Conservation (phyloP, 1,139 yeast genomes). For the Debaryomycetaceae sp. region DNA sequence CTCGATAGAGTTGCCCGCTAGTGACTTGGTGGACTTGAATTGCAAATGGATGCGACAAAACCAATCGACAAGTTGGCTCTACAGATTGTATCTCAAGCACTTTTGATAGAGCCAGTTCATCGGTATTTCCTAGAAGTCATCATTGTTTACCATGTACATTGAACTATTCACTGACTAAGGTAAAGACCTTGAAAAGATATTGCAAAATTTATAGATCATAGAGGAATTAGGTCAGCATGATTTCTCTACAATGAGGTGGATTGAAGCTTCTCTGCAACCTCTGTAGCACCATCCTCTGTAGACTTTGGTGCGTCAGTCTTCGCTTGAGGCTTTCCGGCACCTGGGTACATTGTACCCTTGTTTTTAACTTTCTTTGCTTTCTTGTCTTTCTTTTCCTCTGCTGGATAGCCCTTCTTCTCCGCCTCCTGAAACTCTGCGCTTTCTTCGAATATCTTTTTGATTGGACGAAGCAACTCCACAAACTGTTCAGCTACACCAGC, state of each 20-base stretch:
- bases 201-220: too few relatives aligned
- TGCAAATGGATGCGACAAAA: too few relatives aligned
- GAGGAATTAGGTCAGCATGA: background rate
- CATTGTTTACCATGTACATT: too few relatives aligned
- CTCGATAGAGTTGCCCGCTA: too few relatives aligned
- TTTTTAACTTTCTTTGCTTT: constrained; percentile 72
- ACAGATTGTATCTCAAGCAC: too few relatives aligned
- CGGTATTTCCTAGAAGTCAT: too few relatives aligned
- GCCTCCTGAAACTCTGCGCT: constrained; percentile 74
- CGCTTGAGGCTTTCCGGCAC: constrained; percentile 28
- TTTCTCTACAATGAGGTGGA: background rate
- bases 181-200: too few relatives aligned
- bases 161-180: too few relatives aligned
- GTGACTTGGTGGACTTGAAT: too few relatives aligned
- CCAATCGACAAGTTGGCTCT: too few relatives aligned
- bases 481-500: constrained; percentile 85
- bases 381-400: constrained; percentile 61
- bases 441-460: constrained; percentile 63
- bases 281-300: background rate
- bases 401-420: constrained; percentile 80
- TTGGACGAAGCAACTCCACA: constrained; percentile 76
- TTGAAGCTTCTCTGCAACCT: background rate
- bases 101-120: too few relatives aligned
- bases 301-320: constrained; percentile 9
- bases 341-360: constrained; percentile 85